These are phyloP conservation scores for Fraxinus floribunda DNA, from an alignment of 305 asterid species.

Conservation along the genomic window DNA sequence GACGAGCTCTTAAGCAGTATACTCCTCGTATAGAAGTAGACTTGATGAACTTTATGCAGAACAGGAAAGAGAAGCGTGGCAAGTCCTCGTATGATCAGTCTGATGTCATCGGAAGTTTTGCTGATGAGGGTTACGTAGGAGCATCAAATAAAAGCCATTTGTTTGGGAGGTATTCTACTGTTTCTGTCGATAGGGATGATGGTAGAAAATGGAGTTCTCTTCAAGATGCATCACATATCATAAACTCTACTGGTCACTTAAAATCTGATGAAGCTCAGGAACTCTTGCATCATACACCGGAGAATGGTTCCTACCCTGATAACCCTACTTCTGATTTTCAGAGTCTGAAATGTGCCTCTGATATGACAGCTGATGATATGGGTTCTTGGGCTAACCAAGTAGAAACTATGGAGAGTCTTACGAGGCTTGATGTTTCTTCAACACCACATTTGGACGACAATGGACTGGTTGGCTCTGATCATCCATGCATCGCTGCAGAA, in stretches of 20 bases:
- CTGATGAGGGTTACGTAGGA: slow-evolving; percentile 84
- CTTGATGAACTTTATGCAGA: slow-evolving; percentile 87
- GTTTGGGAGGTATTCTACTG: slow-evolving; percentile 84
- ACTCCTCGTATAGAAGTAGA: slow-evolving; percentile 99
- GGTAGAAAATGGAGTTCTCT: slow-evolving; percentile 88
- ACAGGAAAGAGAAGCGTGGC: slow-evolving; percentile 89
- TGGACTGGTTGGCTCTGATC: slow-evolving; percentile 60
- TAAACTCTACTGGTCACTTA: slow-evolving; percentile 48
- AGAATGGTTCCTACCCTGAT: slow-evolving; percentile 52
- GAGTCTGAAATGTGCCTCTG: slow-evolving; percentile 47
- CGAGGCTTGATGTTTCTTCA: slow-evolving; percentile 44
- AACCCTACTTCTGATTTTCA: slow-evolving; percentile 43
- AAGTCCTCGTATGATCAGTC: slow-evolving; percentile 84
- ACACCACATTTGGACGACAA: slow-evolving; percentile 53
- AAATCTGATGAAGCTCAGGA: slow-evolving; percentile 64
- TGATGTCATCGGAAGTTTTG: slow-evolving; percentile 78
- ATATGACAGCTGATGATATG: slow-evolving; percentile 43
- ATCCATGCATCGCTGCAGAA: slow-evolving; percentile 42
- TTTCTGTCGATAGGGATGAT: slow-evolving; percentile 81
- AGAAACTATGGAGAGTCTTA: slow-evolving; percentile 34
- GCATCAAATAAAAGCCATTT: slow-evolving; percentile 63
- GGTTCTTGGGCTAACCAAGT: slow-evolving; percentile 39
- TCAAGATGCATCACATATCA: slow-evolving; percentile 24
- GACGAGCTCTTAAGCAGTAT: slow-evolving; percentile 91
- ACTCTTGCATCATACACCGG: slow-evolving; percentile 37